Base-by-base conservation (phyloP, 129 eudicot species). In the Arctium minus region DNA sequence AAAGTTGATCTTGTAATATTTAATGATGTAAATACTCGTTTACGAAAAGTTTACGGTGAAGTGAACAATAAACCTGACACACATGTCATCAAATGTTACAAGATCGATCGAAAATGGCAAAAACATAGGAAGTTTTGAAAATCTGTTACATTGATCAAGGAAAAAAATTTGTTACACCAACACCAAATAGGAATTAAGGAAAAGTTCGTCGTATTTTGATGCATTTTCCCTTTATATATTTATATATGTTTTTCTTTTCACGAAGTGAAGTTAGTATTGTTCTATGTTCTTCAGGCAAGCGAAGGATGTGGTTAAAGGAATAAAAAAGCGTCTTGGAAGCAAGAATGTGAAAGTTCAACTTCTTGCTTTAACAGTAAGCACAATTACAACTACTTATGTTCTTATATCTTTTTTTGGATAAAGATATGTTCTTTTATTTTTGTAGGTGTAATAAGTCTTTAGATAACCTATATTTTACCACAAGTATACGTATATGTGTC, bases 291-390 rank as follows among this genome's bases (percentile, higher is more conserved):
- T 9, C 81, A 91, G 92, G 67, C 95, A 89, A 91, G 90, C 95
- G 56, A 91, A 89, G 80, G 95, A 91, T 73, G 89, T 91, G 72
- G 89, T 91, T 18, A 88, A 84, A 81, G 92, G 91, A 75, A 87
- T 91, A 80, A 91, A 91, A 84, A 91, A 85, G 88, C 95, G 95
- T 67, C 79, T 91, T 33, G 86, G 89, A 29, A 91, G 95, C 88
- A 91, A 50, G 77, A 91, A 89, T 79, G 73, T 90, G 48, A 91
- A 89, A 85, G 92, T 91, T 69, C 95, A 91, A 78, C 91, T 89
- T 73, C 92, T 91, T 68, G 87, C 95, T 35, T 74, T 91, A 44
- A 91, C 92, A 62, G 95, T 91, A 78, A 88, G 94, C 73, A 60
- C 68, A 60, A 60, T 60, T 60, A 60, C 68, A 53, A 60, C 68